phyloP scores from a whole-genome alignment of 441 rosid genomes.

The Aquilaria agallochum region DNA sequence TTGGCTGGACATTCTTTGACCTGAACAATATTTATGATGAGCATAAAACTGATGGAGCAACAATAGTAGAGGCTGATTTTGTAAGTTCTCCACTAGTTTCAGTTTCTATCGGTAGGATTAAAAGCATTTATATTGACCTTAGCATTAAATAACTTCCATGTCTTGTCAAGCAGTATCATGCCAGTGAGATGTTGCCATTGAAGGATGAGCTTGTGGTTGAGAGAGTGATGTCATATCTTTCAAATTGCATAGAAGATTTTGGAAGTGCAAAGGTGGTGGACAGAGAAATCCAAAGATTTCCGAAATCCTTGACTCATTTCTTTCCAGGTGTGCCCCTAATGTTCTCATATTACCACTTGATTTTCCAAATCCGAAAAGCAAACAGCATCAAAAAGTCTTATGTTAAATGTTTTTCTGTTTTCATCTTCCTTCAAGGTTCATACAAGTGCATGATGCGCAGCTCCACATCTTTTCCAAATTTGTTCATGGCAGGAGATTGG shows the following conservation, averaged over 20 bases:
- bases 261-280: conserved; percentile 31
- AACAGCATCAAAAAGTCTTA: background rate
- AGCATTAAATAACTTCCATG: background rate
- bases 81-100: conserved; percentile 28
- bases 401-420: background rate
- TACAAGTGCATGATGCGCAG: conserved; percentile 62
- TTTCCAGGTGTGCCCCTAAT: conserved; percentile 43
- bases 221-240: conserved; percentile 35
- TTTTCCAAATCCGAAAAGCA: background rate
- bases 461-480: conserved; percentile 45
- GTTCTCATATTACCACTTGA: background rate
- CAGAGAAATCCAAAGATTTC: conserved; percentile 38
- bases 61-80: conserved; percentile 44
- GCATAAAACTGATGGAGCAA: conserved; percentile 33
- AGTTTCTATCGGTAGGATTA: too few relatives aligned
- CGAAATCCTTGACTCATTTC: conserved; percentile 48
- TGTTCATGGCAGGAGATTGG: conserved; percentile 77
- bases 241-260: conserved; percentile 36
- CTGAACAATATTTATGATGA: conserved; percentile 43
- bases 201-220: conserved; percentile 35
- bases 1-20: conserved; percentile 55
- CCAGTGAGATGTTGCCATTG: conserved; percentile 41
- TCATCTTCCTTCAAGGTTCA: conserved; percentile 35
- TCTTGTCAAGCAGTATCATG: conserved; percentile 37
- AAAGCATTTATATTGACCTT: background rate